Base-by-base conservation (phyloP, 2,329 filamentous ascomycete genomes). In the Cercospora nicotianae region DNA sequence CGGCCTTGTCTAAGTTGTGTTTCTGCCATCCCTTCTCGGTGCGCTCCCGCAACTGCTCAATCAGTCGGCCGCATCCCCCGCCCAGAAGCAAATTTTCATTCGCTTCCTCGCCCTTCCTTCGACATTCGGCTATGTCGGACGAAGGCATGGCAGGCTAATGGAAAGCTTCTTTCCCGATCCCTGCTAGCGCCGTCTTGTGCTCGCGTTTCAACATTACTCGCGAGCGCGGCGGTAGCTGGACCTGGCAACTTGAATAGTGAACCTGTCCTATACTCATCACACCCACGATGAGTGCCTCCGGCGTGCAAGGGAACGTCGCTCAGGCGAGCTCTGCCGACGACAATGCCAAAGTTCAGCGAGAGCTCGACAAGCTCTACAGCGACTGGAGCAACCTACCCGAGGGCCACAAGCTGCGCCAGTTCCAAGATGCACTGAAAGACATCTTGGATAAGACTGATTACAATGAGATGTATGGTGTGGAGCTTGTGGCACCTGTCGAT, bases 381-480 rank as follows among this genome's bases (percentile, higher is more conserved):
- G 68, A 71, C 59, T 77, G 75, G 75, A 60, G 36, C 6, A 67
- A 72, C 33, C 69, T 76, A 12, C 71, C 74, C 1, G 70, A 72
- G 12, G 67, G 63, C 51, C 74, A 76, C 69, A 72, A 69, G 20
- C 70, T 78, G 4, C 53, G 48, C 48, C 67, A 75, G 51, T 84
- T 93, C 70, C 86, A 87, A 69, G 82, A 83, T 9, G 83, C 83
- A 31, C 83, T 94, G 36, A 81, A 86, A 5, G 79, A 83, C 6
- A 86, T 93, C 68, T 79, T 89, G 68, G 80, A 82, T 60, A 82
- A 84, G 67, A 82, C 87, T 62, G 84, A 81, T 16, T 86, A 96
- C 80, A 81, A 82, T 62, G 93, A 97, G 83, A 91, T 97, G 85
- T 98, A 94, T 88, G 94, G 94, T 60, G 88, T 97, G 64, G 83